These are phyloP conservation scores for Stramenopiles sp. DNA, from an alignment of 352 stramenopile species.

Conservation along the genomic window DNA sequence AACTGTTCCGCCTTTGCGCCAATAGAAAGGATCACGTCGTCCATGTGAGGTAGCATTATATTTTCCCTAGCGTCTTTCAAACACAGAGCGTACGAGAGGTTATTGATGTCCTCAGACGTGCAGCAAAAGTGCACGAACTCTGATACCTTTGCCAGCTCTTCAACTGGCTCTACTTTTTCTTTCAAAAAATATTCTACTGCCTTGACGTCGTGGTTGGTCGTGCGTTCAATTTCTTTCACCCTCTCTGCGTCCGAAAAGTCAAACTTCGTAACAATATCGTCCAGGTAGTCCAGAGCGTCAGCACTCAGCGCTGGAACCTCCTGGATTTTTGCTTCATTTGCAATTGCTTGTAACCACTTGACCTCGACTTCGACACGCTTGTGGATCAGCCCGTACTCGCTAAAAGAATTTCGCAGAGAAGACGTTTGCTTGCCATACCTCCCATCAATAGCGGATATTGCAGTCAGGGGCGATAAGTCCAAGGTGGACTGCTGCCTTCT, in stretches of 20 bases:
- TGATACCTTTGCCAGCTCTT: slow-evolving; percentile 17
- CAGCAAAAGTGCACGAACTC: slow-evolving; percentile 32
- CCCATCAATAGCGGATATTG: slow-evolving; percentile 20
- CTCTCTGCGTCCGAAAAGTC: slow-evolving; percentile 18
- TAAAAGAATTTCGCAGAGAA: slow-evolving; percentile 17
- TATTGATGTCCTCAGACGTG: slow-evolving; percentile 31
- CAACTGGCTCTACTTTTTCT: slow-evolving; percentile 20
- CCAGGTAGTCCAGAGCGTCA: slow-evolving; percentile 17
- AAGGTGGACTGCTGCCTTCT: no score
- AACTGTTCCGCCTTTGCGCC: slow-evolving; percentile 15
- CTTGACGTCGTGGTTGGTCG: slow-evolving; percentile 33
- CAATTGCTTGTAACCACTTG: slow-evolving; percentile 22
- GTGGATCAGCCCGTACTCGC: slow-evolving; percentile 23
- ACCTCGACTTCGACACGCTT: slow-evolving; percentile 29
- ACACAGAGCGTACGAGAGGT: slow-evolving; percentile 25
- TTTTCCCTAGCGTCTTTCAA: slow-evolving; percentile 18
- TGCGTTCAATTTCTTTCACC: slow-evolving; percentile 30
- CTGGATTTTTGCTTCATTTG: slow-evolving; percentile 15
- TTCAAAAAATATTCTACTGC: slow-evolving; percentile 32
- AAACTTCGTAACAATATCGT: slow-evolving; percentile 20
- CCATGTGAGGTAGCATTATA: slow-evolving; percentile 24
- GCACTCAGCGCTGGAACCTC: slow-evolving; percentile 15
- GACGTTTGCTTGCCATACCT: slow-evolving; percentile 16
- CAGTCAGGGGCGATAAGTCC: slow-evolving; percentile 15
- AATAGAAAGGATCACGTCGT: slow-evolving; percentile 20